Conservation (phyloP, 345 rosid genomes). For the Brassica rapa region DNA sequence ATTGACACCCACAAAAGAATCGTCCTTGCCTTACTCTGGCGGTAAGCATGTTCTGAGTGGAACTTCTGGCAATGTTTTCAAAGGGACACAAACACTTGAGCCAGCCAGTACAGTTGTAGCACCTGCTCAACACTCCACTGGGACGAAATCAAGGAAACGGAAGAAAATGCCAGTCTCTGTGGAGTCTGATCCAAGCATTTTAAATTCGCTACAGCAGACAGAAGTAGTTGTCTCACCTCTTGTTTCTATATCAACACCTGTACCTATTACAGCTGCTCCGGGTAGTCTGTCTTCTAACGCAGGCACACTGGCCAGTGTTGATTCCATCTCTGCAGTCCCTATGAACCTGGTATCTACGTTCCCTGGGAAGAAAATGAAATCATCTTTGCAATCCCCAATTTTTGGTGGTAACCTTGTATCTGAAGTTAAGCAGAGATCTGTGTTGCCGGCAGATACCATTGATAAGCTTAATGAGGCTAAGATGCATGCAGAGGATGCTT, state of each 20-base stretch:
- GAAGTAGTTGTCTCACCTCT: slow-evolving; percentile 47
- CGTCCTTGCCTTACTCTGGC: slow-evolving; percentile 51
- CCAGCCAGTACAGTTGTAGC: slow-evolving; percentile 46
- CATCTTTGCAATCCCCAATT: slow-evolving; percentile 47
- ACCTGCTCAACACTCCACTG: slow-evolving; percentile 56
- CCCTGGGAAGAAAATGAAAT: slow-evolving; percentile 44
- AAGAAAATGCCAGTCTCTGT: slow-evolving; percentile 61
- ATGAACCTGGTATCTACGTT: slow-evolving; percentile 43
- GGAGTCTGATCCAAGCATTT: slow-evolving; percentile 47
- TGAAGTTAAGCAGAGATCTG: slow-evolving; percentile 45
- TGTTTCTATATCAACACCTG: slow-evolving; percentile 39
- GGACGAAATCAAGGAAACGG: slow-evolving; percentile 73
- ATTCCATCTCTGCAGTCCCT: slow-evolving; percentile 44
- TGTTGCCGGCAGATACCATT: slow-evolving; percentile 65
- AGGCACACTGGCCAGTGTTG: slow-evolving; percentile 18
- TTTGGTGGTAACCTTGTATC: slow-evolving; percentile 47
- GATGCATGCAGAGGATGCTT: slow-evolving; percentile 81
- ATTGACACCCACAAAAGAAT: slow-evolving; percentile 64
- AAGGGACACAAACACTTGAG: slow-evolving; percentile 43
- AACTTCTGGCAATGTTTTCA: slow-evolving; percentile 46
- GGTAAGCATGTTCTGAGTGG: slow-evolving; percentile 44
- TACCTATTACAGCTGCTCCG: slow-evolving; percentile 35
- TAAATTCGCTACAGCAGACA: slow-evolving; percentile 51
- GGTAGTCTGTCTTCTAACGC: slow-evolving; percentile 21
- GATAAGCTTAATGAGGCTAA: slow-evolving; percentile 67